Evolutionary conservation across 2,329 filamentous ascomycete genomes (phyloP).

Genomic region (Paraconiothyrium brasiliense): DNA sequence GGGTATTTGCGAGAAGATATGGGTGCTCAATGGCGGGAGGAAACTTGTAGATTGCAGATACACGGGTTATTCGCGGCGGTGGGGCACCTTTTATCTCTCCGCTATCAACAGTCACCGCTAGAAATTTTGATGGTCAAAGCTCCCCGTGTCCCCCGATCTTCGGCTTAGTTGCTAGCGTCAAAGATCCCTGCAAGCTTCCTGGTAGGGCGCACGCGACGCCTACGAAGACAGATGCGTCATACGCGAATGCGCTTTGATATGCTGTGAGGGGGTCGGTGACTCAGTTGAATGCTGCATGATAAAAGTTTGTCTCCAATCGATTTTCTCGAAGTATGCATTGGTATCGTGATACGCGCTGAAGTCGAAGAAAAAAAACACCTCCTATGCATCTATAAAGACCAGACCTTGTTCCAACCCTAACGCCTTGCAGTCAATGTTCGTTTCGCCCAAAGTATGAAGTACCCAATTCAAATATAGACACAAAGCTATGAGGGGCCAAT

Average conservation of each 20-base stretch:
- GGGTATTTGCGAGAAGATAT: constrained; percentile 2
- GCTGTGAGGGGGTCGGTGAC: neutral
- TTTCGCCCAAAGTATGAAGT: constrained; percentile 4
- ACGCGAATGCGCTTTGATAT: neutral
- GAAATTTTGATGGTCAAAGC: constrained; percentile 30
- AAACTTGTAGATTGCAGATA: neutral
- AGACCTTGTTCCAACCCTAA: constrained; percentile 10
- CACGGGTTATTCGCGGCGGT: constrained; percentile 12
- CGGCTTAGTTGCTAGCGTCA: constrained; percentile 20
- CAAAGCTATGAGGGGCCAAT: neutral
- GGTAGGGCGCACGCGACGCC: neutral
- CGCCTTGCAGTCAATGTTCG: constrained; percentile 22
- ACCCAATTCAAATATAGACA: constrained; percentile 9
- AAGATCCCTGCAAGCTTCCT: constrained; percentile 7
- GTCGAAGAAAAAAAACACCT: constrained; percentile 11
- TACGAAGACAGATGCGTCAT: neutral
- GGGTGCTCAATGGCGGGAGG: constrained; percentile 19
- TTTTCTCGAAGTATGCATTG: constrained; percentile 16
- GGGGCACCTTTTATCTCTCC: constrained; percentile 18
- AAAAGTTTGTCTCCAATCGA: neutral
- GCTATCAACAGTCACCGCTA: constrained; percentile 14
- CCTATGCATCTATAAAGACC: constrained; percentile 16
- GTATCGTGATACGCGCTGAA: constrained; percentile 1
- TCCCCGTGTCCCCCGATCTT: constrained; percentile 23
- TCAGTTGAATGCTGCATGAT: neutral